Percentiles rank a stretch among this genome's conserved stretches.
Evolutionary conservation across 108 stramenopile species (phyloP).

Genomic region (Nitzschia sp.): DNA sequence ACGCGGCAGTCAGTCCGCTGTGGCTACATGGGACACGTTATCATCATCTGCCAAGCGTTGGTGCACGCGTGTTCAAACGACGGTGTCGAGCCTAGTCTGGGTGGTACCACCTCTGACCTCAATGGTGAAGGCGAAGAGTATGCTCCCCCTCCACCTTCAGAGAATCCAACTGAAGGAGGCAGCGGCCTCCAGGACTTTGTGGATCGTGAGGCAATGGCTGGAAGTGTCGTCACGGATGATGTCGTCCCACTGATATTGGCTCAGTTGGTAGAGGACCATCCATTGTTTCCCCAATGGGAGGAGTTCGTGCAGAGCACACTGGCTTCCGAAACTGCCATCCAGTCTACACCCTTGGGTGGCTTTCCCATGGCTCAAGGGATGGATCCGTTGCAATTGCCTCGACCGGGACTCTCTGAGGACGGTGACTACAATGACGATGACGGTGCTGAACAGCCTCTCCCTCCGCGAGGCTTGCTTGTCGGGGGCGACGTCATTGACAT

Average conservation of each 20-base stretch:
- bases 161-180: conserved; percentile 1
- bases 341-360: conserved; percentile 84
- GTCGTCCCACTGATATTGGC: conserved; percentile 29
- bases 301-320: conserved; percentile 69
- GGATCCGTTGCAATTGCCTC: conserved; percentile 45
- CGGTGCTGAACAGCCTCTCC: conserved; percentile 38
- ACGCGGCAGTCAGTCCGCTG: conserved; percentile 52
- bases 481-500: conserved; percentile 73
- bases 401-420: conserved; percentile 56
- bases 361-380: conserved; percentile 31
- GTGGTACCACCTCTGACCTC: conserved; percentile 5
- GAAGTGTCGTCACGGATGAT: conserved; percentile 17
- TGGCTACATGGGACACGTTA: conserved; percentile 95
- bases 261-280: conserved; percentile 45
- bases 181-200: conserved; percentile 1
- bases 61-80: conserved; percentile 73
- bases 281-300: conserved; percentile 64
- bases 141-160: neutral
- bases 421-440: conserved; percentile 53
- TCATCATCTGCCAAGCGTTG: conserved; percentile 92
- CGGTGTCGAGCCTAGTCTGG: conserved; percentile 5
- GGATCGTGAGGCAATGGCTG: conserved; percentile 5
- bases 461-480: conserved; percentile 49
- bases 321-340: conserved; percentile 75
- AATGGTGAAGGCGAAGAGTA: conserved; percentile 7